Base-by-base conservation (phyloP, 495 filamentous ascomycete genomes). In the Cercophora scortea region DNA sequence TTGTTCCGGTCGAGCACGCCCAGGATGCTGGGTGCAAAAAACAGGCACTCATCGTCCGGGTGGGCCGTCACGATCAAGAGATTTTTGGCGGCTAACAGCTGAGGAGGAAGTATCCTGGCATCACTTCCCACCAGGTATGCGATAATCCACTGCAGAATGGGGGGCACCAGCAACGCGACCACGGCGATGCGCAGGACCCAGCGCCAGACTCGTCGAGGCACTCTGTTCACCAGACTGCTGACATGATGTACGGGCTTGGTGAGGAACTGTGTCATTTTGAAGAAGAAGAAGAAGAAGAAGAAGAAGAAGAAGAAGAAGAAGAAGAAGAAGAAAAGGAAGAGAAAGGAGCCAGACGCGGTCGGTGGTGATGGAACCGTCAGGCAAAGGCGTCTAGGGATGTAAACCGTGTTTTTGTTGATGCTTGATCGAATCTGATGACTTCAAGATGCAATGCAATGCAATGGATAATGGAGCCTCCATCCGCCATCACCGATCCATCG, bases 1-100 rank as follows among this genome's bases (percentile, higher is more conserved):
- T 36, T 57, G 41, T 67, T 70, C n/a, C 66, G 42, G 46, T 66
- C 63, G 17, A 70, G 58, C n/a, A 67, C 53, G n/a, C 68, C 63
- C 32, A 73, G 41, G 8, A 71, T 69, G 59, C 61, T 71, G 10
- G 70, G 70, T 1, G 66, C 45, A 48, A 73, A 73, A 50, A 73
- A 73, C 12, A 73, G 59, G 39, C 69, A 71, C 51, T 73, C 70
- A 44, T 73, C 70, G 56, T 73, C 70, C 6, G 70, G 70, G 55
- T 73, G 70, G 1, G 70, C 70, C 35, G 67, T 70, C 15, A 73
- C 65, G 51, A 73, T 56, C 36, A 73, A 45, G 1, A 70, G 58
- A 53, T 68, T 73, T 40, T 61, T 65, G 44, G 70, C 64, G 45
- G 50, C 47, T 8, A 62, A 59, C 13, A 73, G 63, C 42, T 69